Evolutionary conservation across 2,329 filamentous ascomycete species (phyloP), one percentile per base, ranked within the genome.

Genomic region (Penicillium sp.): DNA sequence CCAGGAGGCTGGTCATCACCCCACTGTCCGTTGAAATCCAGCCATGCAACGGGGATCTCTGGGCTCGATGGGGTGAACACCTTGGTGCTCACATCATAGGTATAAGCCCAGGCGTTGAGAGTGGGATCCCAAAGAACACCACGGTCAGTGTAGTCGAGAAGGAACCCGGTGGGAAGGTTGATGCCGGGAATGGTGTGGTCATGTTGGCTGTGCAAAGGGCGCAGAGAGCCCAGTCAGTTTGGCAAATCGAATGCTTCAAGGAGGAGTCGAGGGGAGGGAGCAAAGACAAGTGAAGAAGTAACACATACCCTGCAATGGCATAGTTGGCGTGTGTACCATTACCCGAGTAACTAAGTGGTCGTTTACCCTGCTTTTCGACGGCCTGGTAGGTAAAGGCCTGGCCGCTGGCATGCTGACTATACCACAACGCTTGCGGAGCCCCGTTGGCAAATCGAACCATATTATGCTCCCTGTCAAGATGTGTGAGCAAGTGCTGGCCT

Each of bases 241-340:
- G 29, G 5, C 3, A 32, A 8, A 8, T 11, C 29, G 11, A 7
- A 5, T 8, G 8, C 7, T 32, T 32, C 29, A 32, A 27, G 9
- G 34, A 9, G n/a, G 18, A 18, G 18, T 18, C 18, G 18, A 18
- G 18, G 18, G 18, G 18, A 18, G 18, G 18, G 18, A 18, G 18
- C 3, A 18, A 18, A 3, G 18, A 18, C 18, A 18, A n/a, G 26
- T n/a, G 25, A n/a, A 28, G 39, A 9, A 12, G 6, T 24, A 13
- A 4, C n/a, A 24, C 41, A 4, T 48, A 72, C 70, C 71, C 83
- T 9, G 65, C 43, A 5, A 76, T 79, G 13, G 81, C 80, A 61
- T 85, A 86, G 58, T 80, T 81, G 7, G 83, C 83, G 63, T 86
- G 83, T 0, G 76, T 78, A 7, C 83, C 83, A 42, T 79, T 78